Conservation (phyloP, 345 rosid species). For the Eucalyptus sp. region DNA sequence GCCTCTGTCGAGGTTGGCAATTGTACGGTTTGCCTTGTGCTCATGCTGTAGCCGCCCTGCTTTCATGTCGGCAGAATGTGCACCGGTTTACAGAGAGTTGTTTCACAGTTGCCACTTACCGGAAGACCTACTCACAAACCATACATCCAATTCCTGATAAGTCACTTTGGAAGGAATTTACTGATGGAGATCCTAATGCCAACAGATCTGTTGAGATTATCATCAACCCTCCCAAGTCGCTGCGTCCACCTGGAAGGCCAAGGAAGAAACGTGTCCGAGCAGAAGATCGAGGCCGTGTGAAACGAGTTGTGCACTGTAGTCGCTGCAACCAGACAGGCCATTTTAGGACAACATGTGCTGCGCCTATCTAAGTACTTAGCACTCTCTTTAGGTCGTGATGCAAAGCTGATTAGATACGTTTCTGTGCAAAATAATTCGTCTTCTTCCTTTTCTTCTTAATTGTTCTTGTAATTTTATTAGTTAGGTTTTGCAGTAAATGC, state of each 20-base stretch:
- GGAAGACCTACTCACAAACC: slow-evolving; percentile 90
- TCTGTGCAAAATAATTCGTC: neutral
- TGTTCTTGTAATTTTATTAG: neutral
- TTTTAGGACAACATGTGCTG: slow-evolving; percentile 97
- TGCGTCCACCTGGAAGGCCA: slow-evolving; percentile 90
- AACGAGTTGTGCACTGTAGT: slow-evolving; percentile 96
- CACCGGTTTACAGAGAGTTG: slow-evolving; percentile 93
- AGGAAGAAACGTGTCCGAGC: slow-evolving; percentile 90
- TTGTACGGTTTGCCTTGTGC: slow-evolving; percentile 93
- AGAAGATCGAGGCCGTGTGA: slow-evolving; percentile 83
- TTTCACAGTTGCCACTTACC: slow-evolving; percentile 87
- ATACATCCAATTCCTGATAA: slow-evolving; percentile 96
- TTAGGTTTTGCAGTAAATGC: neutral
- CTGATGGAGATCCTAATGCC: slow-evolving; percentile 54
- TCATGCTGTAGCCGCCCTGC: slow-evolving; percentile 94
- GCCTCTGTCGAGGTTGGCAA: slow-evolving; percentile 98
- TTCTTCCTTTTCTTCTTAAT: neutral
- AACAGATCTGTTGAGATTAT: slow-evolving; percentile 27
- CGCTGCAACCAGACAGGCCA: slow-evolving; percentile 98
- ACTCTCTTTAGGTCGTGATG: neutral
- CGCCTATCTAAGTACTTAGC: slow-evolving; percentile 47
- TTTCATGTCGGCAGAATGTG: slow-evolving; percentile 97
- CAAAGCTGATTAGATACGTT: neutral
- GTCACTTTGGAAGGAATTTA: slow-evolving; percentile 75
- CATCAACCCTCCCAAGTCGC: slow-evolving; percentile 81